Percentiles rank a stretch among this genome's conserved stretches.
These are phyloP conservation scores for Colletotrichum spinosum DNA, from an alignment of 2,329 filamentous ascomycete genomes.

Conservation along the genomic window DNA sequence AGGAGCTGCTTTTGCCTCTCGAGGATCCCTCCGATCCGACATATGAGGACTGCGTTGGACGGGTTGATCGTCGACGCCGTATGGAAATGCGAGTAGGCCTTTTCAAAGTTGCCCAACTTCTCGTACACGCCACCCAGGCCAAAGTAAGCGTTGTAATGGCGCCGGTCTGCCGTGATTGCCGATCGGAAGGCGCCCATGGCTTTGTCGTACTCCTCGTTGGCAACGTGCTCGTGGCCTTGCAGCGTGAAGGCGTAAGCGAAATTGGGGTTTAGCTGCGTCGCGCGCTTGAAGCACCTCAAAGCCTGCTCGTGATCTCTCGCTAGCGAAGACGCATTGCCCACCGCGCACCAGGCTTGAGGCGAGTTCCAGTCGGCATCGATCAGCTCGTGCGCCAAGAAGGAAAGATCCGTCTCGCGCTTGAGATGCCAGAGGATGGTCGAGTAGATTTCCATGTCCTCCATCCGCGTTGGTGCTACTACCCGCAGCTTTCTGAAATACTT, in stretches of 20 bases:
- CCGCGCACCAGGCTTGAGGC: slow-evolving; percentile 93
- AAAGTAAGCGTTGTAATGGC: slow-evolving; percentile 99
- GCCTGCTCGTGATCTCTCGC: slow-evolving; percentile 95
- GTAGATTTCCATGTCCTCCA: slow-evolving; percentile 98
- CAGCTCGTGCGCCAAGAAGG: slow-evolving; percentile 91
- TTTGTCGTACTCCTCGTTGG: slow-evolving; percentile 97
- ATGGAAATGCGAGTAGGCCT: slow-evolving; percentile 91
- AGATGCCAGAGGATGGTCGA: slow-evolving; percentile 99
- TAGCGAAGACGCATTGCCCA: slow-evolving; percentile 95
- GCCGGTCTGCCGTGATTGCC: slow-evolving; percentile 85
- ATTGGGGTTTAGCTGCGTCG: slow-evolving; percentile 87
- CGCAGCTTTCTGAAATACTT: slow-evolving; percentile 86
- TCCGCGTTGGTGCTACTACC: slow-evolving; percentile 80
- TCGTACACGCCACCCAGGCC: slow-evolving; percentile 87
- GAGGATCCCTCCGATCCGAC: slow-evolving; percentile 89
- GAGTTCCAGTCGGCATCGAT: slow-evolving; percentile 89
- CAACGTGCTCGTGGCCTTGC: slow-evolving; percentile 94
- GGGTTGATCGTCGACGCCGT: slow-evolving; percentile 91
- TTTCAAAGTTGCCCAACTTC: slow-evolving; percentile 89
- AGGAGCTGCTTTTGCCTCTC: slow-evolving; percentile 89
- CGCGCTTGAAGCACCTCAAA: slow-evolving; percentile 91
- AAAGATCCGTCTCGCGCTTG: slow-evolving; percentile 90
- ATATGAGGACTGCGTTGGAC: slow-evolving; percentile 91
- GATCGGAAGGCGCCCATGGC: slow-evolving; percentile 88
- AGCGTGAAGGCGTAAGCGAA: slow-evolving; percentile 97